A percentile compares a stretch with the other conserved stretches of the same genome.
Conservation (phyloP, 2,329 filamentous ascomycete genomes). For the Teratosphaeria pseudoeucalypti region DNA sequence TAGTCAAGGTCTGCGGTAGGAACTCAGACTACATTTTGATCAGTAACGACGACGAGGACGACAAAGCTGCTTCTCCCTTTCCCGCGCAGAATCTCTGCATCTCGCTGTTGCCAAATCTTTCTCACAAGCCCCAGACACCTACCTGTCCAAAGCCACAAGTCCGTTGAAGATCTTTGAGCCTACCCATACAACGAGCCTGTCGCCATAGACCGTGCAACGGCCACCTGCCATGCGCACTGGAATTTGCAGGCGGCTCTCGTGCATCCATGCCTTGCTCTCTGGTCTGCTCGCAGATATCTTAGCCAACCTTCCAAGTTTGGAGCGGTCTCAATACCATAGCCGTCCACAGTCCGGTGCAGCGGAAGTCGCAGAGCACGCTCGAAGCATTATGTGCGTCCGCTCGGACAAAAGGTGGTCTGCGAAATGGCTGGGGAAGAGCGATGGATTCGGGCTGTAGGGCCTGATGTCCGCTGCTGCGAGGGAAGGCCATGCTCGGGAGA, state of each 20-base stretch:
- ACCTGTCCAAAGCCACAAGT: not conserved
- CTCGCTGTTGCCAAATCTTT: not conserved
- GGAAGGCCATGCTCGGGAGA: not conserved
- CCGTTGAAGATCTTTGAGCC: not conserved
- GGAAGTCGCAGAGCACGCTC: not conserved
- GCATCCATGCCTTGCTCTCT: not conserved
- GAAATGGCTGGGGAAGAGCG: not conserved
- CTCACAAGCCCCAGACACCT: not conserved
- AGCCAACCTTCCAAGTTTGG: not conserved
- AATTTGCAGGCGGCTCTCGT: not conserved
- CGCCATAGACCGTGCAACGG: not conserved
- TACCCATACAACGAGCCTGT: not conserved
- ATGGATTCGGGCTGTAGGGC: not conserved
- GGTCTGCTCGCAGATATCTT: not conserved
- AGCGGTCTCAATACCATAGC: not conserved
- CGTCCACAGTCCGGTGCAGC: not conserved
- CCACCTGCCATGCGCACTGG: not conserved
- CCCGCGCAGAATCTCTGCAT: not conserved
- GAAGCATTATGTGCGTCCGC: not conserved
- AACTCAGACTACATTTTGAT: too few species aligned
- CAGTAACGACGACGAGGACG: too few species aligned
- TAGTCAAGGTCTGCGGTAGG: too few species aligned
- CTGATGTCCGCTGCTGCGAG: not conserved
- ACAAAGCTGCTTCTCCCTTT: too few species aligned
- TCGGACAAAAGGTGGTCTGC: not conserved